Conservation (phyloP, 306 rosid species). For the Betula pendula region DNA sequence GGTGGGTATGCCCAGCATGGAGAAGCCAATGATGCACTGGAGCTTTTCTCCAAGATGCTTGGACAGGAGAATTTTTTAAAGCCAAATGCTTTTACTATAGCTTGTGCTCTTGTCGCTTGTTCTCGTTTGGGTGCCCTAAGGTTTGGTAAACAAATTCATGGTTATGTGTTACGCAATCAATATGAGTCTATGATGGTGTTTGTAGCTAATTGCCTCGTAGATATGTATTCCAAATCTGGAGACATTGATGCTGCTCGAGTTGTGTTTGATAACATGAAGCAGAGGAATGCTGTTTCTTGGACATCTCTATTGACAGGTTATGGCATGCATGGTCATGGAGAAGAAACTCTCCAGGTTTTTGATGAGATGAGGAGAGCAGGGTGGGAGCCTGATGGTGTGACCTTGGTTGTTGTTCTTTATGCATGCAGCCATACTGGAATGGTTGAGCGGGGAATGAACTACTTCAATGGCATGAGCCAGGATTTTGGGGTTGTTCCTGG, state of each 20-base stretch:
- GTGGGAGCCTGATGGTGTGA: constrained; percentile 62
- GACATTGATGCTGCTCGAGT: constrained; percentile 66
- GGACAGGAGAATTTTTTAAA: constrained; percentile 35
- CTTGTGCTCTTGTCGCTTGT: constrained; percentile 87
- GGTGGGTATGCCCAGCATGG: constrained; percentile 93
- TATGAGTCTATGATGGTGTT: constrained; percentile 43
- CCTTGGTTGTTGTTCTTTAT: constrained; percentile 74
- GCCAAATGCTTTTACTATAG: constrained; percentile 82
- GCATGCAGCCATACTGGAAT: constrained; percentile 90
- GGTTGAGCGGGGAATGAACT: constrained; percentile 61
- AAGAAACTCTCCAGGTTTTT: constrained; percentile 69
- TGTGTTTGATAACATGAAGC: constrained; percentile 59
- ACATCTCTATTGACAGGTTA: constrained; percentile 78
- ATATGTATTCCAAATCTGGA: constrained; percentile 89
- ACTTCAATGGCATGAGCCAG: constrained; percentile 60
- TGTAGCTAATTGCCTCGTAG: constrained; percentile 80
- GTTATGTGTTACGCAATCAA: constrained; percentile 54
- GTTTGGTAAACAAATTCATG: constrained; percentile 70
- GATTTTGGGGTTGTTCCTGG: constrained; percentile 65
- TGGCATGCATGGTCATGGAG: constrained; percentile 84
- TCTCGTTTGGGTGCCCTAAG: constrained; percentile 74
- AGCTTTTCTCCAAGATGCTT: constrained; percentile 71
- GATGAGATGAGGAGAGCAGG: constrained; percentile 53
- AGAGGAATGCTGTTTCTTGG: constrained; percentile 76
- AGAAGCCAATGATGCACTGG: constrained; percentile 74